Evolutionary conservation across 441 rosid species (phyloP), one percentile per base, ranked within the genome.

Genomic region (Euphorbia schlechtendalii): DNA sequence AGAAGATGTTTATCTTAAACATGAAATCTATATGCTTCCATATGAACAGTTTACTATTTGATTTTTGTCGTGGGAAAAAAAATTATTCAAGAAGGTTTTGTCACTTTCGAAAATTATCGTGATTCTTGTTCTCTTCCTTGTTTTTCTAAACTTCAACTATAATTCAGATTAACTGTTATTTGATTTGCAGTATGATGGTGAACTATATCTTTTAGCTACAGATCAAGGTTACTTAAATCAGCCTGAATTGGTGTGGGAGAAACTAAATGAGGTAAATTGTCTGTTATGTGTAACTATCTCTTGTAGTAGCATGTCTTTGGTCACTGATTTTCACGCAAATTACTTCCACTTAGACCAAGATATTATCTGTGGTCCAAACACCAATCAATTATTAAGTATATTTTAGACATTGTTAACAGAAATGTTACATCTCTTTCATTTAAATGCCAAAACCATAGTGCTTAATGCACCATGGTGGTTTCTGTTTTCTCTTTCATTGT

Each of bases 161-260:
- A 52, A 15, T 56, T 36, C 69, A 49, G 57, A 59, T 59, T 28
- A n/a, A 49, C 48, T 67, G 55, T 67, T 28, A 8, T 45, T 58
- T 70, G 45, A 22, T 76, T 73, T 83, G 81, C 89, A 90, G 99
- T 95, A 84, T 71, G 86, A 92, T 69, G 88, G 95, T 63, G 86
- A 95, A 68, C 98, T 95, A n/a, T 95, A 95, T 79, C 98, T 95
- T 68, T 76, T 92, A 84, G 99, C 96, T 53, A 92, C 98, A n/a
- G 99, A 95, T 81, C 98, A 92, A 77, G 99, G 99, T 67, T 92
- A 91, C 74, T 69, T 95, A 66, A 88, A 86, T 76, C 95, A 95
- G 77, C 91, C 89, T 28, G 95, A 92, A 77, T 71, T 95, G 78
- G 97, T 95, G 40, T 95, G 99, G 99, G 98, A 95, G 77, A 92